Base-by-base conservation (phyloP, 345 rosid genomes). In the Populus tremula region DNA sequence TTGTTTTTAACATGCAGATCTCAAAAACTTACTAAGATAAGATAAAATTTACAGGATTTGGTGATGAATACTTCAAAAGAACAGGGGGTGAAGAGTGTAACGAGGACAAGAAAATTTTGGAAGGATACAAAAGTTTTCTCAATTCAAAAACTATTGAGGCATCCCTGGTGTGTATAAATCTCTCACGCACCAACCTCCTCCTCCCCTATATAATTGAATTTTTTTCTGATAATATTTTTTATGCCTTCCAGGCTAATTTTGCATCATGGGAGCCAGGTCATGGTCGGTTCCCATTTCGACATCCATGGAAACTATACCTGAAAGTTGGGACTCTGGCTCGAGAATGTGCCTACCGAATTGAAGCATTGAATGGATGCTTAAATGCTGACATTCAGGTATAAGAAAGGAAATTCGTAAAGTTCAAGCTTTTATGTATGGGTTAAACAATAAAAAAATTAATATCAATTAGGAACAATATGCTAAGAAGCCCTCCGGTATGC, bases 251-350 rank as follows among this genome's bases (percentile, higher is more conserved):
- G 98, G 94, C 90, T 27, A 93, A 90, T 79, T 91, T 88, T 70
- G 98, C 93, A 1, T 86, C 89, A 82, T 93, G 98, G 96, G 96
- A 93, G 74, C 98, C 98, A 14, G 79, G 89, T 53, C 98, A 93
- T 29, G 98, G 98, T 18, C 74, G 75, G 38, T 91, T 93, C 83
- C 70, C 67, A 61, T 90, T 88, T 78, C 88, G 87, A 2, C 96
- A 91, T 80, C 94, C 98, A 1, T 91, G 96, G 96, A 88, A 87
- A 66, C 88, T 82, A 14, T 93, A 91, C 83, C 87, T 89, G 13
- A 73, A 86, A 64, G 16, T 90, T 18, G 92, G 91, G 77, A 77
- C 78, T 29, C 79, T 85, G 47, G 83, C 82, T 39, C 82, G 92
- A 13, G 84, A 86, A 75, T 93, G 96, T 76, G 92, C 91, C 75